phyloP scores from a whole-genome alignment of 2,329 filamentous ascomycete species.

The Penicillium thymicola region DNA sequence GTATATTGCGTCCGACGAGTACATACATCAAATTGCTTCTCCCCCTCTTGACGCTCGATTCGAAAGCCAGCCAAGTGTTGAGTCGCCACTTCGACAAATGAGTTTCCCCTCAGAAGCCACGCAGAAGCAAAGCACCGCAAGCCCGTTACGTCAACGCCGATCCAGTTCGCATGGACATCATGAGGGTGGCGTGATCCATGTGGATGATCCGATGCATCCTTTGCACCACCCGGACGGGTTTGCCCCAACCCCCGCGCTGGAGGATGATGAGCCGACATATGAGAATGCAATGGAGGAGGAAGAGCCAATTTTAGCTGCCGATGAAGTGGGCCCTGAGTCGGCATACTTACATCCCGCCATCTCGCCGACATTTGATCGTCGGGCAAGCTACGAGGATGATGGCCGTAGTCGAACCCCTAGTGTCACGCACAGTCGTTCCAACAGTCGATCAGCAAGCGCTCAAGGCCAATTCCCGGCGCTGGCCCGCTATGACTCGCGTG shows the following conservation, averaged over 20 bases:
- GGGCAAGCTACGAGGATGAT: constrained; percentile 55
- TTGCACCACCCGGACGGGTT: constrained; percentile 49
- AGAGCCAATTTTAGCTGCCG: constrained; percentile 81
- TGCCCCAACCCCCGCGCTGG: constrained; percentile 47
- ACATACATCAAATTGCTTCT: constrained; percentile 71
- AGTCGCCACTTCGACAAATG: constrained; percentile 53
- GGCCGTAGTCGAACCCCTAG: constrained; percentile 52
- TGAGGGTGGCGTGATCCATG: constrained; percentile 61
- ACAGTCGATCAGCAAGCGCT: constrained; percentile 62
- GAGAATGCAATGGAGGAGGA: constrained; percentile 57
- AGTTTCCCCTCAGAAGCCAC: constrained; percentile 51
- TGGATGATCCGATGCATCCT: constrained; percentile 61
- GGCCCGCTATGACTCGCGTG: constrained; percentile 54
- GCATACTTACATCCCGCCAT: constrained; percentile 76
- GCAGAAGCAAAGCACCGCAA: constrained; percentile 12
- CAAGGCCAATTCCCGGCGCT: constrained; percentile 55
- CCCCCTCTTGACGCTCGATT: constrained; percentile 49
- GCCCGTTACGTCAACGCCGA: constrained; percentile 10
- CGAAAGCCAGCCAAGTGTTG: constrained; percentile 45
- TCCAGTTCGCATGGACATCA: constrained; percentile 14
- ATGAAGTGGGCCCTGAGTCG: constrained; percentile 71
- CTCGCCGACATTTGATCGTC: constrained; percentile 66
- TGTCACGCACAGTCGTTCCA: constrained; percentile 59
- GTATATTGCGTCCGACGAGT: constrained; percentile 82
- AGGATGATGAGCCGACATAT: constrained; percentile 46